Base-by-base conservation (phyloP, 169 alveolate species). In the Babesia divergens region DNA sequence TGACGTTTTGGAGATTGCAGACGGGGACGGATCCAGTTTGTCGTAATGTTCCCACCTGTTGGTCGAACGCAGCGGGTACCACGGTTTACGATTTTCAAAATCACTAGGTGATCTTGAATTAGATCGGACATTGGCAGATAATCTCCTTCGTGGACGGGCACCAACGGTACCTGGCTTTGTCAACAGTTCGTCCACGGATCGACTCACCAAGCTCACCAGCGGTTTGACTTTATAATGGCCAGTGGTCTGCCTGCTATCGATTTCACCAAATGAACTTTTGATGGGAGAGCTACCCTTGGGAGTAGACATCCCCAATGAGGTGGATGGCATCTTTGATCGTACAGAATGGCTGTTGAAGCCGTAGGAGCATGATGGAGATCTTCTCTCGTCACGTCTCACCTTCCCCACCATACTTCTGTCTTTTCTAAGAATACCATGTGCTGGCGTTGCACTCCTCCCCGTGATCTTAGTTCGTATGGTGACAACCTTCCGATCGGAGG, bases 41-140 rank as follows among this genome's bases (percentile, higher is more conserved):
- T 62, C 59, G n/a, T 46, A 9, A 5, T 5, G 2, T 8, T 43
- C 60, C 11, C 56, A 11, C 32, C 72, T 11, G 37, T 22, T 13
- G 0, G 58, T 6, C 3, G 72, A 62, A 0, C 72, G 56, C 20
- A 44, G 5, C 5, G 60, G 72, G 26, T 62, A 26, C 72, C 72
- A 62, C 40, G 72, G 72, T 3, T 56, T 56, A 1, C 72, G 60
- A 40, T 22, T 6, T 1, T 18, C n/a, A 13, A 44, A 18, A 9
- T 18, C 6, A 28, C 62, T 13, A 16, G 44, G n/a, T 6, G 26
- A 52, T 37, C 9, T 52, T 42, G 44, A 6, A 8, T 52, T 5
- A 24, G 13, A 22, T 52, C 31, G 3, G 3, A 16, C 5, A 1
- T 31, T 13, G 31, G 6, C 34, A 8, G 37, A 53, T 20, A 16